phyloP scores from a whole-genome alignment of 73 alveolate genomes.

The Paramecium tetraurelia region DNA sequence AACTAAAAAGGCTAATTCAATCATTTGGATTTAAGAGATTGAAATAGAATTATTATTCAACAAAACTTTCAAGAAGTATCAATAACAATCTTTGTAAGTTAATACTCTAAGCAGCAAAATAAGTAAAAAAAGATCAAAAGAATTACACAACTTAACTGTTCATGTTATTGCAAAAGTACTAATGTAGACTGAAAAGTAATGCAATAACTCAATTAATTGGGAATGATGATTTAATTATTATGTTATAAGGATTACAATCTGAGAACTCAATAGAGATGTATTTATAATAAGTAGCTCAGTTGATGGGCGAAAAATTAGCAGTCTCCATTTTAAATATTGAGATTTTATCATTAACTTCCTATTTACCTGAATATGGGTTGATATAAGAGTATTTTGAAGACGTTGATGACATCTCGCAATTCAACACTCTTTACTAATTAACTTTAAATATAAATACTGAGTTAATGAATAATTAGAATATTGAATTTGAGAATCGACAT shows the following conservation, averaged over 20 bases:
- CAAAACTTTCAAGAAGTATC: background rate
- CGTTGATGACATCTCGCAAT: background rate
- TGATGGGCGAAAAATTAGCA: slow-evolving; percentile 16
- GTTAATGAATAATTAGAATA: background rate
- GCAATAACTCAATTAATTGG: background rate
- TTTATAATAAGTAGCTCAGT: background rate
- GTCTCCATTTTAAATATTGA: background rate
- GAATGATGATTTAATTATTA: slow-evolving; percentile 26
- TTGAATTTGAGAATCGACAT: slow-evolving; percentile 10
- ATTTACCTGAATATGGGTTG: background rate
- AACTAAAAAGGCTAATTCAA: background rate
- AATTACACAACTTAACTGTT: background rate
- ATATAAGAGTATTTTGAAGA: slow-evolving; percentile 22
- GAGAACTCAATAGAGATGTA: background rate
- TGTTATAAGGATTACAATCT: slow-evolving; percentile 24
- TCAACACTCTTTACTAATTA: background rate
- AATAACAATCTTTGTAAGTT: background rate
- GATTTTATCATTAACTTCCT: background rate
- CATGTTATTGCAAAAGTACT: background rate
- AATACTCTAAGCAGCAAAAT: background rate
- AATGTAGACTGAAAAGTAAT: background rate
- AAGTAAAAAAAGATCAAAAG: background rate
- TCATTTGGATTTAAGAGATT: background rate
- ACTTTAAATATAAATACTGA: background rate
- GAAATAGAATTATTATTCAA: background rate